These are phyloP conservation scores for Salix caprea DNA, from an alignment of 345 rosid species.

Conservation along the genomic window DNA sequence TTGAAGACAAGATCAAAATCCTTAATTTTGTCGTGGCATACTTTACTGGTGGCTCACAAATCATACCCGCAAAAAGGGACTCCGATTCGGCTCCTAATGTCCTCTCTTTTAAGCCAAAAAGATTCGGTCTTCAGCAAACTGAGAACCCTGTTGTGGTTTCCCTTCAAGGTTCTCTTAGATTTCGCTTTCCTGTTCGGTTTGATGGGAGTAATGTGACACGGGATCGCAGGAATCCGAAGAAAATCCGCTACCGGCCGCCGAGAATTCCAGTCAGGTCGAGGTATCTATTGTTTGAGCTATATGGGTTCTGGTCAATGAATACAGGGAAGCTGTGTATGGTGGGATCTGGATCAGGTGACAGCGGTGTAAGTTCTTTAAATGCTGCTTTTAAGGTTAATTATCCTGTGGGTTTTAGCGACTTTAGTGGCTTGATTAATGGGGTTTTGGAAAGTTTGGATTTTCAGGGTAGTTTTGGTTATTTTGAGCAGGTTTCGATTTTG, in stretches of 20 bases:
- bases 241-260: slow-evolving; percentile 48
- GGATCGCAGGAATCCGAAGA: slow-evolving; percentile 28
- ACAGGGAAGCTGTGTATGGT: slow-evolving; percentile 81
- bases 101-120: slow-evolving; percentile 27
- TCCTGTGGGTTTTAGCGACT: slow-evolving; percentile 38
- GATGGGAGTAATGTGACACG: neutral
- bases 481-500: slow-evolving; percentile 54
- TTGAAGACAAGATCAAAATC: slow-evolving; percentile 1
- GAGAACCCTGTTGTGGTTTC: slow-evolving; percentile 20
- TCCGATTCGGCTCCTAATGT: neutral
- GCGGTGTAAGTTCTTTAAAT: slow-evolving; percentile 27
- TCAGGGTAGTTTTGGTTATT: slow-evolving; percentile 29
- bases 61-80: slow-evolving; percentile 17
- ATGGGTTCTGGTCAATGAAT: slow-evolving; percentile 69
- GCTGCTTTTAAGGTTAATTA: slow-evolving; percentile 61
- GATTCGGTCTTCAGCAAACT: slow-evolving; percentile 15
- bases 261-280: slow-evolving; percentile 33
- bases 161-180: slow-evolving; percentile 19
- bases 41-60: slow-evolving; percentile 50
- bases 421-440: slow-evolving; percentile 61
- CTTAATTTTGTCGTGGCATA: slow-evolving; percentile 38
- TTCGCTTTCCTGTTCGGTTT: slow-evolving; percentile 12
- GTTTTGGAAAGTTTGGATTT: slow-evolving; percentile 44
- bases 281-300: slow-evolving; percentile 37
- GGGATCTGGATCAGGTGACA: slow-evolving; percentile 48